These are phyloP conservation scores for Xylaria sp. DNA, from an alignment of 2,329 filamentous ascomycete genomes.

Conservation along the genomic window DNA sequence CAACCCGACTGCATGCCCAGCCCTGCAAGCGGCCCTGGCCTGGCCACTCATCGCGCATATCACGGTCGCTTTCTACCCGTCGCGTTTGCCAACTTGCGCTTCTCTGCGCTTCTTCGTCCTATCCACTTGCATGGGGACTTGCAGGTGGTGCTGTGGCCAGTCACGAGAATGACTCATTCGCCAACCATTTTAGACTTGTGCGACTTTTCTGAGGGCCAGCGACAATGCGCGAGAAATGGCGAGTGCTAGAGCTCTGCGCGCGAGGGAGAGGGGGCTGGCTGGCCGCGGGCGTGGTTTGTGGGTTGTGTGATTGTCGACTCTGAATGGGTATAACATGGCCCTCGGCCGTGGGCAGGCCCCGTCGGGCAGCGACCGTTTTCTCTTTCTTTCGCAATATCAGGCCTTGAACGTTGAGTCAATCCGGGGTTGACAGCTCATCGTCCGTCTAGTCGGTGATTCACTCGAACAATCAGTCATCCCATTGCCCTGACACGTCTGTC, in stretches of 20 bases:
- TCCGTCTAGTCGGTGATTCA: conserved; percentile 35
- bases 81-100: conserved; percentile 48
- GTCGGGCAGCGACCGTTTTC: conserved; percentile 42
- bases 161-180: conserved; percentile 49
- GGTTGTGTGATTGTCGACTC: conserved; percentile 34
- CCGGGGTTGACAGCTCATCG: conserved; percentile 40
- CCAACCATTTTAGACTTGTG: conserved; percentile 47
- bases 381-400: conserved; percentile 43
- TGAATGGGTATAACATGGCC: conserved; percentile 50
- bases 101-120: conserved; percentile 39
- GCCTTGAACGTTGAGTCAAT: conserved; percentile 41
- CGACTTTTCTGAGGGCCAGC: conserved; percentile 47
- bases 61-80: conserved; percentile 46
- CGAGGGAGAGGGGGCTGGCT: conserved; percentile 40
- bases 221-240: conserved; percentile 16
- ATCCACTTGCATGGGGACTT: conserved; percentile 45
- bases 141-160: conserved; percentile 43
- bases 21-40: conserved; percentile 42
- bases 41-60: conserved; percentile 49
- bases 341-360: conserved; percentile 42
- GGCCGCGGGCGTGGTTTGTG: neutral
- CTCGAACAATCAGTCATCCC: conserved; percentile 33
- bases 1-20: conserved; percentile 43
- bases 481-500: conserved; percentile 38
- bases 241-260: conserved; percentile 35